phyloP scores from a whole-genome alignment of 2,329 filamentous ascomycete species.

The Orbilia quercus region DNA sequence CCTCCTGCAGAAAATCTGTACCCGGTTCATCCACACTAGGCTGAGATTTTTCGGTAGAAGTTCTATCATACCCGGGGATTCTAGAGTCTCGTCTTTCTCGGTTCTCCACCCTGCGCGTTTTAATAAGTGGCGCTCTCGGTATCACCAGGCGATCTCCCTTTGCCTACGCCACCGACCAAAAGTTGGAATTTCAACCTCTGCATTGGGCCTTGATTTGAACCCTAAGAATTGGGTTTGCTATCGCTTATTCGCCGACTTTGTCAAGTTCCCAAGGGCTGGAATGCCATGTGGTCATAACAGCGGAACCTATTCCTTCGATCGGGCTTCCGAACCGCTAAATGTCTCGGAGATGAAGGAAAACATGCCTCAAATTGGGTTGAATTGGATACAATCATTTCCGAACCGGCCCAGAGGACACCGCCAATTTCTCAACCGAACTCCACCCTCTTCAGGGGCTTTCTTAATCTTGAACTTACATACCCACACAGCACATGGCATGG shows the following conservation, averaged over 20 bases:
- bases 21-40: slow-evolving; percentile 34
- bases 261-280: slow-evolving; percentile 44
- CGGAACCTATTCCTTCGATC: slow-evolving; percentile 50
- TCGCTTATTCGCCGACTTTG: slow-evolving; percentile 47
- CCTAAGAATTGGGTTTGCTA: slow-evolving; percentile 37
- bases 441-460: slow-evolving; percentile 29
- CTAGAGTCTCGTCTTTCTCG: slow-evolving; percentile 25
- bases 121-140: slow-evolving; percentile 33
- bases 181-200: slow-evolving; percentile 19
- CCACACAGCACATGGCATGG: neutral
- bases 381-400: slow-evolving; percentile 42
- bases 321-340: slow-evolving; percentile 49
- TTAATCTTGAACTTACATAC: slow-evolving; percentile 21
- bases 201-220: slow-evolving; percentile 35
- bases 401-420: slow-evolving; percentile 20
- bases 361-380: slow-evolving; percentile 38
- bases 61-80: slow-evolving; percentile 25
- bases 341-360: slow-evolving; percentile 51
- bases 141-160: slow-evolving; percentile 25
- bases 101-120: slow-evolving; percentile 27
- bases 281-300: slow-evolving; percentile 54
- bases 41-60: slow-evolving; percentile 6
- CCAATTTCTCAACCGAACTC: slow-evolving; percentile 38
- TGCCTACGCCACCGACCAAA: slow-evolving; percentile 32
- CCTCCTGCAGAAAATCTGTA: slow-evolving; percentile 8